These are phyloP conservation scores for Psilocybe azurescens DNA, from an alignment of 768 basidiomycete species.

Conservation along the genomic window DNA sequence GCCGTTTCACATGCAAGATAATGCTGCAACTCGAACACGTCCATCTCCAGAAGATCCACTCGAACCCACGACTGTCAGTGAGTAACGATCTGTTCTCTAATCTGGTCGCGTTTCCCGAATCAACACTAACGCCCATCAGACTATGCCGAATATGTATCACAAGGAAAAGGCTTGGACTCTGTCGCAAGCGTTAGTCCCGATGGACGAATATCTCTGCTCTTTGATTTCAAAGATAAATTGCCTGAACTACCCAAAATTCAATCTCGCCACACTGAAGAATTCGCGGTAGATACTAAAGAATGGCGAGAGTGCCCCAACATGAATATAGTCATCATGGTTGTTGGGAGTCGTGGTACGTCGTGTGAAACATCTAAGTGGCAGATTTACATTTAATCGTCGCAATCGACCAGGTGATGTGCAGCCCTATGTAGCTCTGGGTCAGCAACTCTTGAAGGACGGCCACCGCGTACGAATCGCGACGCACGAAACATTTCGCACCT, in stretches of 20 bases:
- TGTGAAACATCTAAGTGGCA: not conserved
- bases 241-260: slow-evolving; percentile 53
- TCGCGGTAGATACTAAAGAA: slow-evolving; percentile 45
- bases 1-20: not conserved
- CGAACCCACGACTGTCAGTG: not conserved
- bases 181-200: slow-evolving; percentile 45
- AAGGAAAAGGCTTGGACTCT: slow-evolving; percentile 48
- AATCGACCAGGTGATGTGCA: slow-evolving; percentile 61
- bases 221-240: slow-evolving; percentile 53
- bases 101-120: not conserved
- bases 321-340: slow-evolving; percentile 71
- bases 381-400: not conserved
- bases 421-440: slow-evolving; percentile 65
- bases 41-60: not conserved
- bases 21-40: not conserved
- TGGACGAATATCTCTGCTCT: slow-evolving; percentile 50
- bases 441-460: slow-evolving; percentile 49
- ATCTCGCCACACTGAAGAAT: slow-evolving; percentile 52
- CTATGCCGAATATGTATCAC: slow-evolving; percentile 42
- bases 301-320: slow-evolving; percentile 46
- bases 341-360: slow-evolving; percentile 62
- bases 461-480: slow-evolving; percentile 69
- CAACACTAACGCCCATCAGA: slow-evolving; percentile 24
- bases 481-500: slow-evolving; percentile 61
- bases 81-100: not conserved